A percentile compares a stretch with the other conserved stretches of the same genome.
Conservation (phyloP, 108 stramenopile genomes). For the Schizochytrium sp. region DNA sequence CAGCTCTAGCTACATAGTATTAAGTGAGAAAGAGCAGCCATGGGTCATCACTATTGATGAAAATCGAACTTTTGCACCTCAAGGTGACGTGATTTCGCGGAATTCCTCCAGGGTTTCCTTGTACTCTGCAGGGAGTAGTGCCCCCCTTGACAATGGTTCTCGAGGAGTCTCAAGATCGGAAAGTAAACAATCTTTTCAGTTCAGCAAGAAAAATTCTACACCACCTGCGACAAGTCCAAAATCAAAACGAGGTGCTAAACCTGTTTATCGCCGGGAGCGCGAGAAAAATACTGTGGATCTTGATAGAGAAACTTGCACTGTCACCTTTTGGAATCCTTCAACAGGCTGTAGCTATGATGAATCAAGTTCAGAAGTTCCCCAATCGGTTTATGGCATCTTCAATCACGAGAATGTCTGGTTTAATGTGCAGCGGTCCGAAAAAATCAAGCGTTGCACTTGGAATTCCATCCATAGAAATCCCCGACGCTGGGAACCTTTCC, state of each 20-base stretch:
- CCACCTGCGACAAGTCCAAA: too few species aligned
- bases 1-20: neutral
- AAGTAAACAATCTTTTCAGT: too few species aligned
- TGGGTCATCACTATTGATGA: conserved; percentile 11
- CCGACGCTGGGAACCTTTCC: conserved; percentile 22
- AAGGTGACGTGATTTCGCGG: neutral
- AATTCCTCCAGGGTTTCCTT: neutral
- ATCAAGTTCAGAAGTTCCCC: neutral
- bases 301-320: neutral
- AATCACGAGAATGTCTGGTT: conserved; percentile 45
- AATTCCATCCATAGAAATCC: neutral
- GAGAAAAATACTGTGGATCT: neutral
- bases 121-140: neutral
- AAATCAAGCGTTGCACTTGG: conserved; percentile 22
- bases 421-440: neutral
- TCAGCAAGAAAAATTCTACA: too few species aligned
- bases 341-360: neutral
- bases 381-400: neutral
- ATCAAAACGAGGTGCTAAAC: neutral
- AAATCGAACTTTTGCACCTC: neutral
- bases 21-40: neutral
- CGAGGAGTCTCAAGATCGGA: too few species aligned
- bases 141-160: too few species aligned
- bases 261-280: neutral
- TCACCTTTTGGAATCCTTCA: conserved; percentile 21